Base-by-base conservation (phyloP, 192 early-diverging fungal genomes). In the Linnemannia hyalina region DNA sequence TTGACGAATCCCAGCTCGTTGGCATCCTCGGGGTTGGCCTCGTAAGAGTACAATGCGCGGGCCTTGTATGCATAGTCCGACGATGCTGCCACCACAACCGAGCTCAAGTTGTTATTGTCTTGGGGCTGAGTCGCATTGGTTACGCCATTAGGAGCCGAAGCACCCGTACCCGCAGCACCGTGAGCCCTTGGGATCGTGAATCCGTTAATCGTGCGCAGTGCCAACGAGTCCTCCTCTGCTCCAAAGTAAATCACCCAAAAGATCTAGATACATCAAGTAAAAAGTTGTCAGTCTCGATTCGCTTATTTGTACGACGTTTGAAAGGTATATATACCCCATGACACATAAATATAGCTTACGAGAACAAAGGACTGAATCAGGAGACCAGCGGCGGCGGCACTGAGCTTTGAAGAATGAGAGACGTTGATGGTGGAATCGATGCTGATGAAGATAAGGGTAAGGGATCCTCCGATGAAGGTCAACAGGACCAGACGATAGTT, bases 1-100 rank as follows among this genome's bases (percentile, higher is more conserved):
- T 99, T 99, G 11, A 77, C 78, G 89, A 98, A 97, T 9, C 95
- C 95, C 11, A 99, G 84, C 86, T 99, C 98, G 82, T 97, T 96
- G 20, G 95, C 95, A 89, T 99, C 98, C 35, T 95, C 95, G 0
- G 94, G 93, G 89, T 96, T 98, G 38, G 98, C 97, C 20, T 95
- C 92, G 88, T 99, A 96, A 75, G 92, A 84, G 80, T 96, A 95
- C 77, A 95, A 82, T 36, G 95, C 95, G 44, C 91, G 90, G 5
- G 94, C 94, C 84, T 93, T 93, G 88, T 93, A 88, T 5, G 90
- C 80, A 76, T 92, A 83, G 71, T 91, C 92, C 70, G 80, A 85
- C 10, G 80, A 82, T 54, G 90, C 89, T 20, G 83, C 74, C 40
- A 91, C 89, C 81, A 89, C 85, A 32, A 91, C 90, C 9, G 85